Evolutionary conservation across 257 asterid species (phyloP), one percentile per base, ranked within the genome.

Genomic region (Rubia yunnanensis): DNA sequence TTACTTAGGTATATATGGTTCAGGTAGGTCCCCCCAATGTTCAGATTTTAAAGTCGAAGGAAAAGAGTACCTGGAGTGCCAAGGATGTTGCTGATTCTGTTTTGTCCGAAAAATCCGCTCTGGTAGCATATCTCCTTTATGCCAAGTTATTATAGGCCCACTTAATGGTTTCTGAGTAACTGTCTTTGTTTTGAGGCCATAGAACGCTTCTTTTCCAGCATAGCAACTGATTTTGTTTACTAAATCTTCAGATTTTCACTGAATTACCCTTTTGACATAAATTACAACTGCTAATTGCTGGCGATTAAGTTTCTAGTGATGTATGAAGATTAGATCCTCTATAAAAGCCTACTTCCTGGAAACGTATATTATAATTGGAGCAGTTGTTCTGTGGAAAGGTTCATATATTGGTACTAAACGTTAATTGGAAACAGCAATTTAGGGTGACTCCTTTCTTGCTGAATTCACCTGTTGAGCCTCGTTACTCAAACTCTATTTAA

Each of bases 11-110:
- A 72, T 73, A 41, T 53, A 53, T 78, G 68, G 58, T 86, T 70
- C 96, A 92, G 97, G 82, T 92, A 82, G 95, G 97, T 66, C 99
- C 96, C 57, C 97, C 97, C 62, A 92, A 92, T 80, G 41, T 83
- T 10, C 71, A 83, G 61, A 85, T 89, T 77, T 74, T 89, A 81
- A 89, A 84, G 84, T 80, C 99, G 10, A 72, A 81, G 76, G 97
- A 87, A 75, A 92, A 82, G 76, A 79, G 83, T 76, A 79, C 81
- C 24, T 92, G 99, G 99, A 78, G 70, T 46, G 94, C 99, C 17
- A 89, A 86, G 81, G 94, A 84, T 63, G 92, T 94, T 63, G 97
- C 97, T 49, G 95, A 90, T 61, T 87, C 97, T 60, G 88, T 89
- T 69, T 75, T 94, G 74, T 81, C 99, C 8, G 96, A 94, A 83